phyloP scores from a whole-genome alignment of 306 rosid genomes.

The Begonia fuchsioides region DNA sequence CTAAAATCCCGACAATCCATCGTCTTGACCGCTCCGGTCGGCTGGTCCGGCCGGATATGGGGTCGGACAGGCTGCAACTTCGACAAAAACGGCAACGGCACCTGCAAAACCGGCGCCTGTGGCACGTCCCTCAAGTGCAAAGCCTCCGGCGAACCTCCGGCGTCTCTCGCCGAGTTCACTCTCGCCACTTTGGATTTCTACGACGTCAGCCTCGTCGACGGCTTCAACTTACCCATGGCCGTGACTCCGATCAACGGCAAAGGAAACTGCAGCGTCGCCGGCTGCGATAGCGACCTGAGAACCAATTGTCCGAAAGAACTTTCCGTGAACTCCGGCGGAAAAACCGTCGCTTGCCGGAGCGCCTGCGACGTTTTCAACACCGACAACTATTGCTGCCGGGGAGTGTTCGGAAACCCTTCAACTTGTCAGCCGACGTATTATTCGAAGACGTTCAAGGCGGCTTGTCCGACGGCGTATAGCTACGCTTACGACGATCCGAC shows the following conservation, averaged over 20 bases:
- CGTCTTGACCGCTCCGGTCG: constrained; percentile 40
- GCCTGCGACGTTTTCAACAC: constrained; percentile 71
- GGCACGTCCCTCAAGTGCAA: constrained; percentile 44
- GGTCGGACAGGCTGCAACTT: constrained; percentile 89
- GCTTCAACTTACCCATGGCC: constrained; percentile 55
- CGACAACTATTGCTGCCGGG: constrained; percentile 89
- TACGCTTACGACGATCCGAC: constrained; percentile 88
- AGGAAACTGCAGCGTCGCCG: constrained; percentile 57
- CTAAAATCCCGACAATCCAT: constrained; percentile 49
- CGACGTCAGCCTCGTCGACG: constrained; percentile 87
- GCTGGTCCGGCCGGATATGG: constrained; percentile 90
- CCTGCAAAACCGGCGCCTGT: constrained; percentile 62
- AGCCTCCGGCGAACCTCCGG: constrained; percentile 57
- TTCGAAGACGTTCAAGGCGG: constrained; percentile 64
- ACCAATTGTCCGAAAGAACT: constrained; percentile 38
- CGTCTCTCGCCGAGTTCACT: constrained; percentile 73
- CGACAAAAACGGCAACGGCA: constrained; percentile 35
- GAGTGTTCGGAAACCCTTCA: constrained; percentile 40
- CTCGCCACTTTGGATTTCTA: constrained; percentile 44
- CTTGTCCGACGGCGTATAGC: constrained; percentile 74
- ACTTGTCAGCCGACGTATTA: constrained; percentile 62
- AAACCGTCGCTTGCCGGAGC: constrained; percentile 59
- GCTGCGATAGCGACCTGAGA: constrained; percentile 60
- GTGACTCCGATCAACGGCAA: constrained; percentile 40
- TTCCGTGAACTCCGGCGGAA: constrained; percentile 32